Conservation (phyloP, 306 rosid species). For the Pachyrhizus erosus region DNA sequence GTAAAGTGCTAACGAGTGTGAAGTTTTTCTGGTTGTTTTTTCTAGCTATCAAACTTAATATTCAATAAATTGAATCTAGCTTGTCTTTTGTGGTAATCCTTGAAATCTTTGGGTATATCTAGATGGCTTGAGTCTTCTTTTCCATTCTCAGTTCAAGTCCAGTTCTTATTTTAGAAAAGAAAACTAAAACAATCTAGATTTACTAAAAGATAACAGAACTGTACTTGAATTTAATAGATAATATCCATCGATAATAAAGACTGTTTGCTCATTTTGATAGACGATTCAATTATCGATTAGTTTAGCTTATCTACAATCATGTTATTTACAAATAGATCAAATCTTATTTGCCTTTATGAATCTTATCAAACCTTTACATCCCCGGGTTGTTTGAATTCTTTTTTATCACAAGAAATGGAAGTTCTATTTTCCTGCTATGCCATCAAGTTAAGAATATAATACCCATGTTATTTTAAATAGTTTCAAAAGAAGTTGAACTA, state of each 20-base stretch:
- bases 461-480: not conserved
- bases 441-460: not conserved
- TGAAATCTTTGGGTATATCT: not conserved
- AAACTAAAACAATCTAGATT: slow-evolving; percentile 12
- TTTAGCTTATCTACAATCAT: slow-evolving; percentile 13
- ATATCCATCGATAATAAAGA: not conserved
- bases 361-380: slow-evolving; percentile 8
- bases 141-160: not conserved
- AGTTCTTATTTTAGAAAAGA: slow-evolving; percentile 2
- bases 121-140: slow-evolving; percentile 9
- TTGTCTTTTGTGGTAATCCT: slow-evolving; percentile 16
- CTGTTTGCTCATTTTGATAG: slow-evolving; percentile 22
- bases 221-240: slow-evolving; percentile 26
- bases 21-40: slow-evolving; percentile 20
- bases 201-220: not conserved
- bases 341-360: not conserved
- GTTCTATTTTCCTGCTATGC: not conserved
- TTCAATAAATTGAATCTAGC: slow-evolving; percentile 7
- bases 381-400: not conserved
- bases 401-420: not conserved
- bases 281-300: not conserved
- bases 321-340: not conserved
- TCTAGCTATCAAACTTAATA: not conserved
- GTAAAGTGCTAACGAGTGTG: slow-evolving; percentile 15
- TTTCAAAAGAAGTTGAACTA: slow-evolving; percentile 1